Conservation (phyloP, 2,329 filamentous ascomycete species). For the Aureobasidium melanogenum region DNA sequence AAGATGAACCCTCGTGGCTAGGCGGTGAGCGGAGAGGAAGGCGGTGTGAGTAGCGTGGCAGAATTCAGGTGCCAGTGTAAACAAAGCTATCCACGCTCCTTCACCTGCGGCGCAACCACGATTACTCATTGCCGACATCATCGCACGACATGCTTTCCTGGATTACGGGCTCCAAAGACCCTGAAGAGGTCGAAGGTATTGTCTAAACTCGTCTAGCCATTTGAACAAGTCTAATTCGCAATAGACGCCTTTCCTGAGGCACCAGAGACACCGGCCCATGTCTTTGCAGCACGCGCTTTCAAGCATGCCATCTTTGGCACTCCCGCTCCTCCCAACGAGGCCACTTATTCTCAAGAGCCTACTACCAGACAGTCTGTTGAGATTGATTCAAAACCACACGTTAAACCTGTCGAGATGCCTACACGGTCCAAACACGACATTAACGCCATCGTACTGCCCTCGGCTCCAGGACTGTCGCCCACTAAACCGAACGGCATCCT, state of each 20-base stretch:
- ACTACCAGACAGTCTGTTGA: neutral
- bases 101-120: neutral
- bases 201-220: too few relatives aligned
- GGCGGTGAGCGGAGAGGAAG: neutral
- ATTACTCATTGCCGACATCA: neutral
- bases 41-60: neutral
- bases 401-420: neutral
- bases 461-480: slow-evolving; percentile 4
- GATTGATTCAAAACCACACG: neutral
- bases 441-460: neutral
- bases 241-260: slow-evolving; percentile 34
- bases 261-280: slow-evolving; percentile 56
- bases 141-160: slow-evolving; percentile 14
- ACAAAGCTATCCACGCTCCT: neutral
- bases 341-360: slow-evolving; percentile 10
- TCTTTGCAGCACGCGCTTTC: slow-evolving; percentile 60
- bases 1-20: neutral
- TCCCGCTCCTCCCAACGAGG: slow-evolving; percentile 42
- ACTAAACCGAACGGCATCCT: slow-evolving; percentile 52
- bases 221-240: neutral
- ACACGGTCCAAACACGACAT: neutral
- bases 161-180: slow-evolving; percentile 11
- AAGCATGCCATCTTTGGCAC: slow-evolving; percentile 58
- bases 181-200: slow-evolving; percentile 3
- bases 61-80: neutral